These are phyloP conservation scores for Fusarium domesticum DNA, from an alignment of 2,329 filamentous ascomycete genomes.

Conservation along the genomic window DNA sequence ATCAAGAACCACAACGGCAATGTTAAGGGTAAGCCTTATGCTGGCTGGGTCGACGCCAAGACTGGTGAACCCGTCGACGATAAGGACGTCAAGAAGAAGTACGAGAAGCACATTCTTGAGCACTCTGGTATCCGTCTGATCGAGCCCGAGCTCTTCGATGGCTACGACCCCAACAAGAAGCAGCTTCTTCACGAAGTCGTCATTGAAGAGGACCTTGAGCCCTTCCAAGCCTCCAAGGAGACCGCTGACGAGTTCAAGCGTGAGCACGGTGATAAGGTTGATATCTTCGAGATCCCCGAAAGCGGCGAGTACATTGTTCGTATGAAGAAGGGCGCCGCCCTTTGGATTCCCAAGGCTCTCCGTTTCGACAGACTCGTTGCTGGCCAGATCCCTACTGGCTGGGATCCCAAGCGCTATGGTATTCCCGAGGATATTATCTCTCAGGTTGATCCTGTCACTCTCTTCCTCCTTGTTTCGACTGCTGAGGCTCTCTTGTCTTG, in stretches of 20 bases:
- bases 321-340: slow-evolving; percentile 89
- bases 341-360: slow-evolving; percentile 95
- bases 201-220: slow-evolving; percentile 93
- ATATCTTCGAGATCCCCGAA: slow-evolving; percentile 92
- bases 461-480: slow-evolving; percentile 92
- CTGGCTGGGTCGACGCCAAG: slow-evolving; percentile 95
- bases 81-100: slow-evolving; percentile 96
- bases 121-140: slow-evolving; percentile 97
- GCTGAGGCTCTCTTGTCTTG: slow-evolving; percentile 86
- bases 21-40: slow-evolving; percentile 94
- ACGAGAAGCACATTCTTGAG: slow-evolving; percentile 94
- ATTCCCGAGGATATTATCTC: slow-evolving; percentile 96
- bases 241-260: slow-evolving; percentile 96
- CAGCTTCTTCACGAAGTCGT: slow-evolving; percentile 97
- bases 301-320: slow-evolving; percentile 93
- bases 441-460: slow-evolving; percentile 93
- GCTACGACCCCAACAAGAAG: slow-evolving; percentile 98
- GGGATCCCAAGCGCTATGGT: slow-evolving; percentile 95
- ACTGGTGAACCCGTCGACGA: slow-evolving; percentile 93
- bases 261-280: slow-evolving; percentile 95
- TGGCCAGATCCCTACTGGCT: slow-evolving; percentile 93
- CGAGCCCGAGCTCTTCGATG: slow-evolving; percentile 93
- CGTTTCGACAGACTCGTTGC: slow-evolving; percentile 96
- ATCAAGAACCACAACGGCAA: slow-evolving; percentile 98
- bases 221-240: slow-evolving; percentile 96